Percentiles rank a stretch among this genome's conserved stretches.
Evolutionary conservation across 345 rosid species (phyloP).

Genomic region (Euclidium syriacum): DNA sequence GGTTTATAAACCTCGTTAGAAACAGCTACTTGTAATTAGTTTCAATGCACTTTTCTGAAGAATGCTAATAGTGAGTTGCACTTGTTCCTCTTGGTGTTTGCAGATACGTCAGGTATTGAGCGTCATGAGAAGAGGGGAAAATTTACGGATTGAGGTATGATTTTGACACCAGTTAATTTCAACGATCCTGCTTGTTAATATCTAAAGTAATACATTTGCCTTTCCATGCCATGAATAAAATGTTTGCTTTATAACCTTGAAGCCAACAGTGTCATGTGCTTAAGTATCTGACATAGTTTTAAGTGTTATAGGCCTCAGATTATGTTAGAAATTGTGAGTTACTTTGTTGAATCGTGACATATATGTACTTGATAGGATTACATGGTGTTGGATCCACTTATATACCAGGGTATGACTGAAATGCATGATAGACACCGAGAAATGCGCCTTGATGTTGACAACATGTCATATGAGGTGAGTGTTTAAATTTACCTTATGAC

Average conservation of each 20-base stretch:
- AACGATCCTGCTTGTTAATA: slow-evolving; percentile 2
- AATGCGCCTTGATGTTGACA: slow-evolving; percentile 93
- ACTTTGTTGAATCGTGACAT: neutral
- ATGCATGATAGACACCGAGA: slow-evolving; percentile 84
- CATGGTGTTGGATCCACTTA: slow-evolving; percentile 70
- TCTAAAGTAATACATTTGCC: neutral
- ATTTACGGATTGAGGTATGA: slow-evolving; percentile 66
- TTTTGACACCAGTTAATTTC: slow-evolving; percentile 5
- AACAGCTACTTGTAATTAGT: neutral
- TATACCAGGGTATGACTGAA: slow-evolving; percentile 64
- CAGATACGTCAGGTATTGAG: slow-evolving; percentile 84
- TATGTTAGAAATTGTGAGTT: neutral
- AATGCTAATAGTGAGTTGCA: neutral
- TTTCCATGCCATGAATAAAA: slow-evolving; percentile 4
- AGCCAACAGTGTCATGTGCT: neutral
- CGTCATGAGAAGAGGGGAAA: slow-evolving; percentile 79
- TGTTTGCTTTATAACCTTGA: neutral
- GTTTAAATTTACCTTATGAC: slow-evolving; percentile 6
- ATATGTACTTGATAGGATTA: slow-evolving; percentile 46
- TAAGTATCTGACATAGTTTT: neutral
- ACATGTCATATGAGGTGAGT: slow-evolving; percentile 93
- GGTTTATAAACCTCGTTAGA: neutral
- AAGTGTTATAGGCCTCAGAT: neutral
- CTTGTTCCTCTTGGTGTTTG: slow-evolving; percentile 29
- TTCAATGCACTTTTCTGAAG: neutral